Percentiles rank a stretch among this genome's conserved stretches.
Conservation (phyloP, 371 early-diverging fungal species). For the Mortierella sp. region DNA sequence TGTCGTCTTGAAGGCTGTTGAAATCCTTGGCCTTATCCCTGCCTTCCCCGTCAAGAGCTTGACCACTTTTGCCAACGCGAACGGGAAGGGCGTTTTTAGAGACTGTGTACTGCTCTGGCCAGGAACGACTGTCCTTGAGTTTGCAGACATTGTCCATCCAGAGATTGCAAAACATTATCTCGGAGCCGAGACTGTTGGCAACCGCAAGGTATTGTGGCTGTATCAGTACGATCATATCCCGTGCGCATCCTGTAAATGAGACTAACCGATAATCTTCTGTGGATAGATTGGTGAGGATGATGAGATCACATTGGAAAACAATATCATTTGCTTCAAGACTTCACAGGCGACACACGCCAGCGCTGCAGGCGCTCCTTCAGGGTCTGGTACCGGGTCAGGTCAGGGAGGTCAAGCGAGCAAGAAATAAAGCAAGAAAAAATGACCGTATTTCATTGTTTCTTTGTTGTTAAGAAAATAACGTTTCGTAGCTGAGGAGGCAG, state of each 20-base stretch:
- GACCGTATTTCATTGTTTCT: background rate
- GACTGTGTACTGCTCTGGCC: constrained; percentile 79
- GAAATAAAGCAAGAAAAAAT: constrained; percentile 11
- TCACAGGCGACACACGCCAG: constrained; percentile 50
- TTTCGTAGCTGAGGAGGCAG: too few relatives aligned
- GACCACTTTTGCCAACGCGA: constrained; percentile 66
- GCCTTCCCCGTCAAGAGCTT: constrained; percentile 82
- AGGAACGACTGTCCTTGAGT: constrained; percentile 78
- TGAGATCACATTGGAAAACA: constrained; percentile 64
- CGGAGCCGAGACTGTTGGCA: constrained; percentile 81
- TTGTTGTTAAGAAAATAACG: too few relatives aligned
- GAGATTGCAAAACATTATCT: constrained; percentile 73
- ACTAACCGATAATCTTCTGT: background rate
- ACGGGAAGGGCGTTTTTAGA: constrained; percentile 68
- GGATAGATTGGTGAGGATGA: constrained; percentile 71
- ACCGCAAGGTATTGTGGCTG: constrained; percentile 64
- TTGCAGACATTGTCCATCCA: constrained; percentile 76
- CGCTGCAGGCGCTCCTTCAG: constrained; percentile 11
- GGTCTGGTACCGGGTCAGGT: constrained; percentile 1
- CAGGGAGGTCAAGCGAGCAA: constrained; percentile 5
- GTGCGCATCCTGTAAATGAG: background rate
- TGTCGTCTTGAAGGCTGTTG: constrained; percentile 69
- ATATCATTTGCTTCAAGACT: constrained; percentile 73
- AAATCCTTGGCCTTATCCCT: constrained; percentile 72
- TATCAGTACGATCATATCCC: background rate